phyloP scores from a whole-genome alignment of 225 moss, liverwort and hornwort species.

The Antitrichia curtipendula region DNA sequence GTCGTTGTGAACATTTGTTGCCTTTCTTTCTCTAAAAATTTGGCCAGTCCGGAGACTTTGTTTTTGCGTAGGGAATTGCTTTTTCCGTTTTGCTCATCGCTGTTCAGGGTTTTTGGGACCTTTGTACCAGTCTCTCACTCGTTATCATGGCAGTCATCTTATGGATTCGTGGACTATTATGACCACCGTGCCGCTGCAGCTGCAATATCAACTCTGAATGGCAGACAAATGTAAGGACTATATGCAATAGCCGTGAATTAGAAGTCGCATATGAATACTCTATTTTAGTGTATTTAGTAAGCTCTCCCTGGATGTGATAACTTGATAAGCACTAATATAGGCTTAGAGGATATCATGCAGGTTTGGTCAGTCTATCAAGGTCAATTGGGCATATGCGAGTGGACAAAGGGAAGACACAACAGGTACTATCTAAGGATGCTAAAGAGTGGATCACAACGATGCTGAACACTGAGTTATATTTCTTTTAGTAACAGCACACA shows the following conservation, averaged over 20 bases:
- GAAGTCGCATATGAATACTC: background rate
- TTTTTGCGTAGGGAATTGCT: background rate
- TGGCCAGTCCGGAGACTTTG: background rate
- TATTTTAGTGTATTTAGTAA: background rate
- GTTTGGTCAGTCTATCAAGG: constrained; percentile 97
- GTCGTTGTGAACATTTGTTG: background rate
- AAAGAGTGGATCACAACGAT: background rate
- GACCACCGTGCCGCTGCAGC: constrained; percentile 91
- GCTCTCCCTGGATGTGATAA: background rate
- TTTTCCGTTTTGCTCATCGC: background rate
- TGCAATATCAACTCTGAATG: constrained; percentile 76
- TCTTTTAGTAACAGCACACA: background rate
- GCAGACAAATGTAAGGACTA: constrained; percentile 78
- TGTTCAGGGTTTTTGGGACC: background rate
- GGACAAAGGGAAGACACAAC: constrained; percentile 97
- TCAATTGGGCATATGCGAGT: constrained; percentile 98
- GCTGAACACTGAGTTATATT: background rate
- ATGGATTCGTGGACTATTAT: constrained; percentile 94
- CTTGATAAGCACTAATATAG: background rate
- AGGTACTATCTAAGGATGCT: constrained; percentile 25
- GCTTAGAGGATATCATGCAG: constrained; percentile 13
- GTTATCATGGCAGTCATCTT: constrained; percentile 62
- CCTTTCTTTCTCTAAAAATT: background rate
- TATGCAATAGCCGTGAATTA: background rate
- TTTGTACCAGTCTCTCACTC: background rate